Conservation (phyloP, 1,284 basidiomycete genomes). For the Irpex lacteus region DNA sequence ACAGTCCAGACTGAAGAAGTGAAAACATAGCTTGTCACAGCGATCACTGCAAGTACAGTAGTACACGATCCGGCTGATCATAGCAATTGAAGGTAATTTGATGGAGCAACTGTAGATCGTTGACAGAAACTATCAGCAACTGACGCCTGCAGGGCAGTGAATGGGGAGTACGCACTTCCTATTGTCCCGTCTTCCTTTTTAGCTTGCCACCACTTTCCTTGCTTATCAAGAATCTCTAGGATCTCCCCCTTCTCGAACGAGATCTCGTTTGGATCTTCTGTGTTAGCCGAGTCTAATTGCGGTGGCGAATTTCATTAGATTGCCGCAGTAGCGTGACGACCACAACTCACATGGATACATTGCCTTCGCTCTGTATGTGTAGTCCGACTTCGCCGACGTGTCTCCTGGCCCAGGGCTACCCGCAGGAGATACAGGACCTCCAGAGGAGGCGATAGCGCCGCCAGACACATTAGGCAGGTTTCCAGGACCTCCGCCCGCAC, state of each 20-base stretch:
- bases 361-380: slow-evolving; percentile 78
- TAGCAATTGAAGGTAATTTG: slow-evolving; percentile 78
- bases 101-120: slow-evolving; percentile 62
- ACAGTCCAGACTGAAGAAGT: slow-evolving; percentile 2
- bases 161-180: slow-evolving; percentile 57
- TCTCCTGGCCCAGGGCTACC: slow-evolving; percentile 15
- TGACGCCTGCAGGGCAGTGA: background rate
- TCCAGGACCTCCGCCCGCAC: slow-evolving; percentile 39
- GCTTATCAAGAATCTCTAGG: slow-evolving; percentile 91
- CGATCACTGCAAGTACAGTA: background rate
- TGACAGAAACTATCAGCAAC: slow-evolving; percentile 18
- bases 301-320: slow-evolving; percentile 5
- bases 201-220: slow-evolving; percentile 96
- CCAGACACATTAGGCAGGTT: slow-evolving; percentile 11
- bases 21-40: background rate
- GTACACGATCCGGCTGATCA: slow-evolving; percentile 22
- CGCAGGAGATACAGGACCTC: slow-evolving; percentile 15
- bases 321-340: background rate
- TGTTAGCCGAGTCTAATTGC: slow-evolving; percentile 76
- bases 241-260: slow-evolving; percentile 93
- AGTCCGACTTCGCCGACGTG: slow-evolving; percentile 31
- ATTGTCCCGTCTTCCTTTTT: slow-evolving; percentile 78
- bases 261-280: slow-evolving; percentile 96
- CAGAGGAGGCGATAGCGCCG: slow-evolving; percentile 10
- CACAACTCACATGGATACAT: slow-evolving; percentile 72